These are phyloP conservation scores for Annulohypoxylon truncatum DNA, from an alignment of 2,329 filamentous ascomycete genomes.

Conservation along the genomic window DNA sequence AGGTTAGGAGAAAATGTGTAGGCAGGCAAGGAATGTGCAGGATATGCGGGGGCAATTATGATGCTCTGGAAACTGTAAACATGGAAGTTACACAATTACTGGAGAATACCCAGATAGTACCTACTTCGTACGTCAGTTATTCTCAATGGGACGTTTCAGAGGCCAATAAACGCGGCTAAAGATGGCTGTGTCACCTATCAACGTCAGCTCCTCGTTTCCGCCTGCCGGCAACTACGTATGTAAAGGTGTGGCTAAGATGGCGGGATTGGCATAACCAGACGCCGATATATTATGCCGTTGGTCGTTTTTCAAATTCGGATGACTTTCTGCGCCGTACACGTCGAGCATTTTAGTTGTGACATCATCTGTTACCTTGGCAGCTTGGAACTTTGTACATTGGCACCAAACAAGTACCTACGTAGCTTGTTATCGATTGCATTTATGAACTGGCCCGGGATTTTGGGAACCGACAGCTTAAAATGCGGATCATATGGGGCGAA, in stretches of 20 bases:
- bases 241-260: neutral
- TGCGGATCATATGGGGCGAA: neutral
- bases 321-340: no score
- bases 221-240: neutral
- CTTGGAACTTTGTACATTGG: neutral
- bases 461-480: neutral
- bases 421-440: neutral
- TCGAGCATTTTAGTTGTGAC: conserved; percentile 7
- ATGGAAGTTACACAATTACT: neutral
- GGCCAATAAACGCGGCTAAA: neutral
- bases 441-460: no score
- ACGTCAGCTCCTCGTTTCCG: conserved; percentile 12
- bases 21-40: neutral
- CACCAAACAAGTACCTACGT: neutral
- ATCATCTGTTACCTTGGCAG: conserved; percentile 15
- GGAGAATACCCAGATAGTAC: neutral
- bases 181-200: neutral
- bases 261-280: no score
- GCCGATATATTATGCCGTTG: no score
- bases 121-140: neutral
- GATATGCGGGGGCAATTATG: conserved; percentile 1
- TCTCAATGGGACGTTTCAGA: neutral
- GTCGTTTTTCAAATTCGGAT: no score
- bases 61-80: neutral
- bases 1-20: neutral